Conservation (phyloP, 192 early-diverging fungal species). For the Spizellomyces punctatus region DNA sequence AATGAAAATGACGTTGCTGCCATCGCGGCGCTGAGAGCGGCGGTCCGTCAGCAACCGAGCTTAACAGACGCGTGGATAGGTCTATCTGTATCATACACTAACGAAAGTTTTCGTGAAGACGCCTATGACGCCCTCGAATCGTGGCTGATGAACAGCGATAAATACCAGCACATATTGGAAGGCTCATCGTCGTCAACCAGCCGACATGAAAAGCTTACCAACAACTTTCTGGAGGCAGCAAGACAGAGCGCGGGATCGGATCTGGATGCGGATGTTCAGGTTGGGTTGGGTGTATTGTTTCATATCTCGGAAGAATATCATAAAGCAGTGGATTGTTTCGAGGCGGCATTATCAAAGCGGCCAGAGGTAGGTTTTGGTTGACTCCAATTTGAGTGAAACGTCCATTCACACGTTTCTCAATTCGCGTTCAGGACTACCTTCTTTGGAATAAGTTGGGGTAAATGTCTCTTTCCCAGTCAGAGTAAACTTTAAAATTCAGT, state of each 20-base stretch:
- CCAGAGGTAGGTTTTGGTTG: slow-evolving; percentile 50
- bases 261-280: slow-evolving; percentile 90
- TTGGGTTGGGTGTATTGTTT: slow-evolving; percentile 92
- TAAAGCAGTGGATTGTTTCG: slow-evolving; percentile 98
- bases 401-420: slow-evolving; percentile 13
- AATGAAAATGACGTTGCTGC: slow-evolving; percentile 95
- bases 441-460: slow-evolving; percentile 94
- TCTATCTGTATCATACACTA: slow-evolving; percentile 91
- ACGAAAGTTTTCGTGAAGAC: slow-evolving; percentile 82
- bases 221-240: slow-evolving; percentile 81
- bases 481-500: not conserved
- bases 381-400: not conserved
- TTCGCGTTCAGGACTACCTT: slow-evolving; percentile 67
- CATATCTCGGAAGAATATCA: slow-evolving; percentile 91
- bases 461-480: not conserved
- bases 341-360: slow-evolving; percentile 79
- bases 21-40: slow-evolving; percentile 85
- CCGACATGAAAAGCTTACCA: slow-evolving; percentile 73
- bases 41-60: slow-evolving; percentile 72
- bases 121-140: slow-evolving; percentile 87
- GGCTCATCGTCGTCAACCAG: slow-evolving; percentile 40
- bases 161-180: slow-evolving; percentile 62
- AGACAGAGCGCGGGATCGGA: slow-evolving; percentile 57
- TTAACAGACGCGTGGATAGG: slow-evolving; percentile 81
- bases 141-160: slow-evolving; percentile 73